Evolutionary conservation across 805 yeast species (phyloP).

Genomic region (Saccharomyces jurei): DNA sequence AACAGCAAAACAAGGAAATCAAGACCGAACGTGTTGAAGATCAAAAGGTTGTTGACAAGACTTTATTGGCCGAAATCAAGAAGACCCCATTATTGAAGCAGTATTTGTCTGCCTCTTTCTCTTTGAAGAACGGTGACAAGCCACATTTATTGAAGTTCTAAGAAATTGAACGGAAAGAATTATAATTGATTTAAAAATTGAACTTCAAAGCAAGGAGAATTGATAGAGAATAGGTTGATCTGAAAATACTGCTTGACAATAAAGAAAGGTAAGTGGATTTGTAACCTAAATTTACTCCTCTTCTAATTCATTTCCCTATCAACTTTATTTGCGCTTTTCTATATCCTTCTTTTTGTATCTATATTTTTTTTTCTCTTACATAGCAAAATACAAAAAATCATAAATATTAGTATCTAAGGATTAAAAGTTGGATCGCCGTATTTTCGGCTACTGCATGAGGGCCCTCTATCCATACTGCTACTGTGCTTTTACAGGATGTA

Average conservation of each 20-base stretch:
- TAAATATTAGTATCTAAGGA: not conserved
- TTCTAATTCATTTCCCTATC: not conserved
- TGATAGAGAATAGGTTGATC: constrained; percentile 1
- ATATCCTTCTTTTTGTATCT: not conserved
- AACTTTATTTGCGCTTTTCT: not conserved
- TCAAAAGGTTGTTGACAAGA: constrained; percentile 92
- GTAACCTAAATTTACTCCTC: not conserved
- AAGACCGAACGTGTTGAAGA: constrained; percentile 92
- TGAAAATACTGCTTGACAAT: constrained; percentile 1
- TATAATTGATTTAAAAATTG: not conserved
- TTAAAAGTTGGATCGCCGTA: not conserved
- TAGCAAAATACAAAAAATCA: not conserved
- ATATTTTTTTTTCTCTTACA: not conserved
- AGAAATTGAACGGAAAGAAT: constrained; percentile 18
- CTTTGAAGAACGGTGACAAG: constrained; percentile 95
- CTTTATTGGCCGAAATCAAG: constrained; percentile 88
- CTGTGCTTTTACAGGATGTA: no score
- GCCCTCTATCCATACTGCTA: no score
- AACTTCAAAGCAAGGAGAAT: not conserved
- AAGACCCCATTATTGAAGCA: constrained; percentile 95
- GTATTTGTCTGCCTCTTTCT: constrained; percentile 91
- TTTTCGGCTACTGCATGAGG: not conserved
- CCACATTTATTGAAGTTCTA: constrained; percentile 97
- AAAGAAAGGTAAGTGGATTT: constrained; percentile 1
- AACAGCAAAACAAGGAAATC: constrained; percentile 73